Percentiles rank a stretch among this genome's conserved stretches.
phyloP scores from a whole-genome alignment of 169 alveolate genomes.

The Babesia ovis region DNA sequence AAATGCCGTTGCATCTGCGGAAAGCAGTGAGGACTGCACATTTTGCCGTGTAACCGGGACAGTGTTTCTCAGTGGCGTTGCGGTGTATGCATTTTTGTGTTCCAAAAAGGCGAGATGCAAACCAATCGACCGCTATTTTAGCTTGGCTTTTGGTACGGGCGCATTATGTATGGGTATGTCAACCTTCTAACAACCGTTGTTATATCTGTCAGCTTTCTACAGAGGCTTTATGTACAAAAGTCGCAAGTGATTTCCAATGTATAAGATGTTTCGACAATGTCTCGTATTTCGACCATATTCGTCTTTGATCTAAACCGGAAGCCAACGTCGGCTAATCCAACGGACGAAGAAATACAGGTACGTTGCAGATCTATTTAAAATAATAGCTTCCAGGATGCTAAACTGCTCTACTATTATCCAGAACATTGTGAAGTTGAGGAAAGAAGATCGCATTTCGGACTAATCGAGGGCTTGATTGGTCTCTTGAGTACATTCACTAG shows the following conservation, averaged over 20 bases:
- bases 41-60: slow-evolving; percentile 68
- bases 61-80: slow-evolving; percentile 38
- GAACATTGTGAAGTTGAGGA: slow-evolving; percentile 58
- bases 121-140: slow-evolving; percentile 47
- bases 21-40: slow-evolving; percentile 48
- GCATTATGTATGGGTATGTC: slow-evolving; percentile 52
- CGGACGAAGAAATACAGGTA: slow-evolving; percentile 68
- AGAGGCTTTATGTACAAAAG: slow-evolving; percentile 31
- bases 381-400: slow-evolving; percentile 26
- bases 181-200: background rate
- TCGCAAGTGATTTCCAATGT: background rate
- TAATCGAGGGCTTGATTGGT: slow-evolving; percentile 61
- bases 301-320: slow-evolving; percentile 46
- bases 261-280: slow-evolving; percentile 6
- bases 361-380: background rate
- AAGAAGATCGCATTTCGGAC: slow-evolving; percentile 62
- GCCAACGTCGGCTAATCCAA: slow-evolving; percentile 38
- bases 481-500: slow-evolving; percentile 46
- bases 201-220: slow-evolving; percentile 32
- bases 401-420: slow-evolving; percentile 61
- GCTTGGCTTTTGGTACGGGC: slow-evolving; percentile 36
- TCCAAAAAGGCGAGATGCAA: slow-evolving; percentile 30
- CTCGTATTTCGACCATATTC: slow-evolving; percentile 46
- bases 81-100: slow-evolving; percentile 55
- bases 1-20: background rate